Percentiles rank a stretch among this genome's conserved stretches.
Evolutionary conservation across 129 eudicot species (phyloP).

Genomic region (Cynara cardunculus): DNA sequence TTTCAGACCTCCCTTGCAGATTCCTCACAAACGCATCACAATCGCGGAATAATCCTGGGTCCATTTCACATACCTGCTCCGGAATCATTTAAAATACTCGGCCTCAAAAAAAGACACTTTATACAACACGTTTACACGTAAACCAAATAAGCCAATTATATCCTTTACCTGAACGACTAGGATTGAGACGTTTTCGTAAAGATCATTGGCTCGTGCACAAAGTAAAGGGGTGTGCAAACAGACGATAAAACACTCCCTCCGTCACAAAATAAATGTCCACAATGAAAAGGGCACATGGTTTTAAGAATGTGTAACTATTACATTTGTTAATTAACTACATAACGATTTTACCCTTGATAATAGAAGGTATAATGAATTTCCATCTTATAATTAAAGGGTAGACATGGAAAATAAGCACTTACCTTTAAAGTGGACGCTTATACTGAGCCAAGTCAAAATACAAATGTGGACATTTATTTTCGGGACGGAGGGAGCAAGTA

Average conservation of each 20-base stretch:
- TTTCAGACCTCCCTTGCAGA: constrained; percentile 78
- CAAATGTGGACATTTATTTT: neutral
- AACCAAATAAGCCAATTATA: no score
- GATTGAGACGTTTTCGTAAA: neutral
- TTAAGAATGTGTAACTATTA: no score
- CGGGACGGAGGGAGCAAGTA: neutral
- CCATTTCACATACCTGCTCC: constrained; percentile 79
- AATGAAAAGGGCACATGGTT: no score
- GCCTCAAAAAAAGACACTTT: neutral
- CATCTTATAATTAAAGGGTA: neutral
- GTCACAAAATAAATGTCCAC: no score
- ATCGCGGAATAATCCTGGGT: constrained; percentile 79
- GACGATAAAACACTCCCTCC: no score
- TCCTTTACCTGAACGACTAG: no score
- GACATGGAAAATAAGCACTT: neutral
- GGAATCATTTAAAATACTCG: constrained; percentile 5
- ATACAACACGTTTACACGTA: neutral
- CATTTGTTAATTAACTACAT: no score
- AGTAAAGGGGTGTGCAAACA: no score
- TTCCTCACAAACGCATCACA: constrained; percentile 77
- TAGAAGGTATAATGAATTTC: neutral
- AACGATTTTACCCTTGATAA: neutral
- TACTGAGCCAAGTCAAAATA: no score
- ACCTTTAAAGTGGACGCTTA: neutral
- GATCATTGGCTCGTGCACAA: neutral